Base-by-base conservation (phyloP, 768 basidiomycete species). In the Exsudoporus frostii region DNA sequence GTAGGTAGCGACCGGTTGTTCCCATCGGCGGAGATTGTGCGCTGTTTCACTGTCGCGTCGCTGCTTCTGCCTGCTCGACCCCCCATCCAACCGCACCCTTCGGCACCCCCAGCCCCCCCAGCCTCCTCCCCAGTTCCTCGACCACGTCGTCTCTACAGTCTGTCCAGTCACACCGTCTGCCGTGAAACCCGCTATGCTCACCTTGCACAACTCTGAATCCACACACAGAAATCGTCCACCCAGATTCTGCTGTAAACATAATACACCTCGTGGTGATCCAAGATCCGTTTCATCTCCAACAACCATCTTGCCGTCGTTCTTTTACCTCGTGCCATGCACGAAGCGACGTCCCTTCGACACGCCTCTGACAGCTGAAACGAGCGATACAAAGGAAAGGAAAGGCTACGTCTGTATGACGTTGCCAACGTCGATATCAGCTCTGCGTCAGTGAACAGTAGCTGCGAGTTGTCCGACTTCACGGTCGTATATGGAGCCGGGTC, bases 191-290 rank as follows among this genome's bases (percentile, higher is more conserved):
- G n/a, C n/a, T n/a, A 29, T 34, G n/a, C 82, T 55, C 60, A 92
- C 90, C 77, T 82, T n/a, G 86, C 83, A 59, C 75, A 76, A 9
- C 79, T 74, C 60, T 90, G 85, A 33, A 80, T 74, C 91, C 91
- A 92, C n/a, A 84, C 79, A 59, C 86, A 88, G 60, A 89, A 86
- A 63, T 92, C 91, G 57, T 91, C 86, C 40, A 92, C 59, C 91
- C 91, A 94, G 32, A 92, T 80, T 66, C 90, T 90, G 68, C 81
- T 85, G 67, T 91, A 93, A n/a, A 91, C 76, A 66, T 91, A 92
- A 70, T 93, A 94, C 10, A 88, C 85, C 57, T 90, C 90, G 58
- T 91, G 89, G 61, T 82, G 85, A 62, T 91, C 90, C 56, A 94
- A 69, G 44, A 90, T 83, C 37, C 75, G 67, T 70, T 87, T 91